These are phyloP conservation scores for Persicaria tinctoria DNA, from an alignment of 148 eudicot species.

Conservation along the genomic window DNA sequence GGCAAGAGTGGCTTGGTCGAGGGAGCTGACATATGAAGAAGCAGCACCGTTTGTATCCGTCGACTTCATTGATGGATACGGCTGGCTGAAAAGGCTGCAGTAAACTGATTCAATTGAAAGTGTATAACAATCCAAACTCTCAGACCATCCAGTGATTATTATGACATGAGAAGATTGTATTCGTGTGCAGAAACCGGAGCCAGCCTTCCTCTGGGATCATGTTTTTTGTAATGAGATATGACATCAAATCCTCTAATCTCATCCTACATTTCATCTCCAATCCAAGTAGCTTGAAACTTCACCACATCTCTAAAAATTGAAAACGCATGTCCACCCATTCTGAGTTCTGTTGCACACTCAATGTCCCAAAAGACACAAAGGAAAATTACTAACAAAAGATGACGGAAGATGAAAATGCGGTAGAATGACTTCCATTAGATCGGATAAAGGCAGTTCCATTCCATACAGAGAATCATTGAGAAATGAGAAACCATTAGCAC, in stretches of 20 bases:
- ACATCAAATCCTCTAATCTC: neutral
- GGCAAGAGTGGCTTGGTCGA: conserved; percentile 68
- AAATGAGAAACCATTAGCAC: neutral
- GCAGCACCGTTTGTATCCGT: conserved; percentile 63
- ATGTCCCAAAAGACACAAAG: no score
- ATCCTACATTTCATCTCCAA: neutral
- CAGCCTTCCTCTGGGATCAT: neutral
- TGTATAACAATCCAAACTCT: neutral
- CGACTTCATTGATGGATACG: conserved; percentile 56
- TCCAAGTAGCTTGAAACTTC: no score
- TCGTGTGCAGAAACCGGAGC: neutral
- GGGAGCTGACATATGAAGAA: conserved; percentile 61
- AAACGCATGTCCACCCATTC: no score
- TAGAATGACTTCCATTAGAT: neutral
- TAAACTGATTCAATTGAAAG: neutral
- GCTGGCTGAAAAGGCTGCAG: conserved; percentile 38
- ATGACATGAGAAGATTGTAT: neutral
- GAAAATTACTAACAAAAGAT: neutral
- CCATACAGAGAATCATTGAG: neutral
- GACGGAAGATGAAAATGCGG: neutral
- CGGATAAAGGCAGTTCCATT: neutral
- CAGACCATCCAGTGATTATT: neutral
- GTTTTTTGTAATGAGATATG: neutral
- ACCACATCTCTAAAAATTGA: no score
- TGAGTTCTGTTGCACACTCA: no score